Evolutionary conservation across 768 basidiomycete species (phyloP), one percentile per base, ranked within the genome.

Genomic region (Pleurotus tuber-regium): DNA sequence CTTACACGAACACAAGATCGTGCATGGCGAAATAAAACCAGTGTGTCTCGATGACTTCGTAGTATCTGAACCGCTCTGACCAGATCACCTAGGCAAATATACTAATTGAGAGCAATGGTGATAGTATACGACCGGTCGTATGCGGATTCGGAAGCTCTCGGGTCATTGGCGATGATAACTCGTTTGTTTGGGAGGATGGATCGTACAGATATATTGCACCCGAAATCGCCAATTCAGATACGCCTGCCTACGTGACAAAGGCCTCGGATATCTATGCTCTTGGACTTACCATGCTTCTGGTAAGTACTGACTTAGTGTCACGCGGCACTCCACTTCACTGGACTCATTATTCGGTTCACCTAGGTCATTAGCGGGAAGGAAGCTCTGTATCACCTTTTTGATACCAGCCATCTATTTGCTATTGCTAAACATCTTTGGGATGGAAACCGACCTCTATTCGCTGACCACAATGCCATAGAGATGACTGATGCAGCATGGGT

Each of bases 1-100:
- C 26, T 25, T 44, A 6, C 43, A 44, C 25, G n/a, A 19, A 9
- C 14, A 26, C 26, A 19, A 44, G 23, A 51, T 42, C 12, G 23
- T 41, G 12, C 50, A 40, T 36, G 50, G 38, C 36, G 50, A 39
- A 12, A 42, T 51, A 10, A 52, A 52, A 52, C 29, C 51, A 2
- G 28, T 51, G 16, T 44, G 36, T 31, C 14, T 26, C 9, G n/a
- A 24, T 16, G 44, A 50, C 33, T 35, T 36, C 35, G 35, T 36
- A 5, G 35, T n/a, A 14, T n/a, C 1, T 36, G 19, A 14, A 36
- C 19, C 35, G n/a, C 19, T 5, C 35, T 36, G 35, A 36, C 35
- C 14, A 36, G n/a, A 36, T 14, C 35, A 36, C 8, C 35, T 36
- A 36, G 35, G 14, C 35, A 14, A 36, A 36, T 36, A 36, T 36